A percentile compares a stretch with the other conserved stretches of the same genome.
Conservation (phyloP, 768 basidiomycete species). For the Tubosaeta sp. region DNA sequence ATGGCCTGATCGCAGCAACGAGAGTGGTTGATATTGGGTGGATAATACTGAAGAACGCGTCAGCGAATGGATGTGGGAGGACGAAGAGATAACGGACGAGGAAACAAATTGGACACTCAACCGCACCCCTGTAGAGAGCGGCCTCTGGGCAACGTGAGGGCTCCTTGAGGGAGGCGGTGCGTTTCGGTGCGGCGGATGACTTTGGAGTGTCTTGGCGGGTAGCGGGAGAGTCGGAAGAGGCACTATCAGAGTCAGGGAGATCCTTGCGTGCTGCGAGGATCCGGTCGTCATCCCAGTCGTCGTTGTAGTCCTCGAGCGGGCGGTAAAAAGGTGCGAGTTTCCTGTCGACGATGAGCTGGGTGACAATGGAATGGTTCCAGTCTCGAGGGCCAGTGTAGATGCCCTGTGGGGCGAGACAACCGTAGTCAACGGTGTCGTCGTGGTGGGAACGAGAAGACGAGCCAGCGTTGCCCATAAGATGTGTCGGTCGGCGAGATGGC, state of each 20-base stretch:
- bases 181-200: constrained; percentile 41
- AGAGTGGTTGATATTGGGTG: constrained; percentile 93
- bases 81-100: constrained; percentile 54
- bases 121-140: constrained; percentile 74
- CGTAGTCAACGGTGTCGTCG: constrained; percentile 83
- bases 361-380: constrained; percentile 86
- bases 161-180: constrained; percentile 59
- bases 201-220: constrained; percentile 32
- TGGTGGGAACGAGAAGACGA: constrained; percentile 73
- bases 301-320: constrained; percentile 90
- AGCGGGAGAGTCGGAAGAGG: constrained; percentile 33
- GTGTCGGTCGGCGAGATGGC: constrained; percentile 1
- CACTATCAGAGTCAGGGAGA: constrained; percentile 46
- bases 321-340: constrained; percentile 94
- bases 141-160: constrained; percentile 65
- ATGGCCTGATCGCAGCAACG: constrained; percentile 98
- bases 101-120: constrained; percentile 98
- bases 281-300: constrained; percentile 84
- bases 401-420: constrained; percentile 75
- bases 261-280: constrained; percentile 80
- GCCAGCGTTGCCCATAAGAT: constrained; percentile 74
- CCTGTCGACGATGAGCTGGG: constrained; percentile 82
- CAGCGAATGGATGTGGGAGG: constrained; percentile 11
- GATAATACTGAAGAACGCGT: constrained; percentile 74
- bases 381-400: constrained; percentile 81